Percentiles rank a stretch among this genome's conserved stretches.
Evolutionary conservation across 1,139 yeast genomes (phyloP).

Genomic region (Pichia cactophila): DNA sequence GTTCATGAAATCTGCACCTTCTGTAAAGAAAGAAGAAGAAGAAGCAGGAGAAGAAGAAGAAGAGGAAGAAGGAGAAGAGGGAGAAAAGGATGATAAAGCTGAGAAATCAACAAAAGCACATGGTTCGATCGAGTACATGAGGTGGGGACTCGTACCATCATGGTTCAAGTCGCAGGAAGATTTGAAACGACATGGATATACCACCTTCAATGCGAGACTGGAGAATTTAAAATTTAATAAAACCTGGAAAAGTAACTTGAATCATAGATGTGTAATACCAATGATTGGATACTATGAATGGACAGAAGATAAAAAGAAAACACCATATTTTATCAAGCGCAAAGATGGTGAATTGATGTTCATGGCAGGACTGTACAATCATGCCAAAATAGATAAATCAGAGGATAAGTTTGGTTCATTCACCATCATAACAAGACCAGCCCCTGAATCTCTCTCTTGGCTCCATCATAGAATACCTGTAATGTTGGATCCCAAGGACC

Average conservation of each 20-base stretch:
- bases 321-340: conserved; percentile 63
- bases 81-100: neutral
- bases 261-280: conserved; percentile 60
- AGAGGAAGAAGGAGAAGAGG: conserved; percentile 23
- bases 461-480: conserved; percentile 76
- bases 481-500: conserved; percentile 49
- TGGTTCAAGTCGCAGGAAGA: conserved; percentile 35
- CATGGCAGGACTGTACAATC: conserved; percentile 54
- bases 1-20: conserved; percentile 32
- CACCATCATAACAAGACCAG: conserved; percentile 69
- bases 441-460: conserved; percentile 55
- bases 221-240: conserved; percentile 44
- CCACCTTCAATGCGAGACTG: conserved; percentile 56
- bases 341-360: conserved; percentile 46
- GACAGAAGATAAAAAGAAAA: conserved; percentile 32
- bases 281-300: conserved; percentile 85
- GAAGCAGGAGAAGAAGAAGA: conserved; percentile 17
- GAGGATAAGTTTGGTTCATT: conserved; percentile 36
- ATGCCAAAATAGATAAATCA: conserved; percentile 4
- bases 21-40: conserved; percentile 46
- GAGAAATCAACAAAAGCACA: neutral
- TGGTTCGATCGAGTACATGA: conserved; percentile 32
- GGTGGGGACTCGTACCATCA: conserved; percentile 55
- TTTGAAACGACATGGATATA: conserved; percentile 5
- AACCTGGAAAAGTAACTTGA: conserved; percentile 43